A percentile compares a stretch with the other conserved stretches of the same genome.
Conservation (phyloP, 2,329 filamentous ascomycete species). For the Monilinia laxa region DNA sequence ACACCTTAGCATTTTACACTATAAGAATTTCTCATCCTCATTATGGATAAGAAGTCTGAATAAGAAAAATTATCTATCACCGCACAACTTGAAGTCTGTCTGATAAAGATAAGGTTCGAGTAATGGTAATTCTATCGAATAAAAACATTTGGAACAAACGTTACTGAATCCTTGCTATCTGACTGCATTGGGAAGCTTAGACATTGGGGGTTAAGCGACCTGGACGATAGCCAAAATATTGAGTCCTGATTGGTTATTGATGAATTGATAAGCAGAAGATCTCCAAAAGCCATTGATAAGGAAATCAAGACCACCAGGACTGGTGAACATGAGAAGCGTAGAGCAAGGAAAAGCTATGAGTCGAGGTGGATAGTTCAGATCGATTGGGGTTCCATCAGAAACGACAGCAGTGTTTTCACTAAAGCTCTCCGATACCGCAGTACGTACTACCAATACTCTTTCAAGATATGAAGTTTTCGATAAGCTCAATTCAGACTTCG, state of each 20-base stretch:
- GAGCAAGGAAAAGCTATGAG: not conserved
- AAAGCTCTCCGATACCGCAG: conserved; percentile 15
- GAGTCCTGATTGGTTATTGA: conserved; percentile 5
- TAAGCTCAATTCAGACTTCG: not conserved
- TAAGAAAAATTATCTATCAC: not conserved
- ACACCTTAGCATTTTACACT: not conserved
- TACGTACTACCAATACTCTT: not conserved
- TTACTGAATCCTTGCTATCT: conserved; percentile 14
- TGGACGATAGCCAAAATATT: conserved; percentile 2
- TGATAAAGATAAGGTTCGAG: conserved; percentile 14
- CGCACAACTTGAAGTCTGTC: not conserved
- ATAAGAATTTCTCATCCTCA: not conserved
- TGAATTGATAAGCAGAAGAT: not conserved
- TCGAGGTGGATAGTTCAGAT: not conserved
- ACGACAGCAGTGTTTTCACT: not conserved
- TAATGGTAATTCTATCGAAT: conserved; percentile 19
- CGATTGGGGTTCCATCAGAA: not conserved
- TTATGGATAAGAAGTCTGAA: conserved; percentile 4
- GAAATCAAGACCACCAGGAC: not conserved
- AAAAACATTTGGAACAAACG: conserved; percentile 13
- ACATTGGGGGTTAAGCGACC: conserved; percentile 20
- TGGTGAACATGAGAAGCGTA: not conserved
- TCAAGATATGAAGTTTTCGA: not conserved
- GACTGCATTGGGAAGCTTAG: conserved; percentile 18
- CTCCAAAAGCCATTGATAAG: conserved; percentile 15